Percentiles rank a stretch among this genome's conserved stretches.
Conservation (phyloP, 106 monocot genomes). For the Dendrobium nobile region DNA sequence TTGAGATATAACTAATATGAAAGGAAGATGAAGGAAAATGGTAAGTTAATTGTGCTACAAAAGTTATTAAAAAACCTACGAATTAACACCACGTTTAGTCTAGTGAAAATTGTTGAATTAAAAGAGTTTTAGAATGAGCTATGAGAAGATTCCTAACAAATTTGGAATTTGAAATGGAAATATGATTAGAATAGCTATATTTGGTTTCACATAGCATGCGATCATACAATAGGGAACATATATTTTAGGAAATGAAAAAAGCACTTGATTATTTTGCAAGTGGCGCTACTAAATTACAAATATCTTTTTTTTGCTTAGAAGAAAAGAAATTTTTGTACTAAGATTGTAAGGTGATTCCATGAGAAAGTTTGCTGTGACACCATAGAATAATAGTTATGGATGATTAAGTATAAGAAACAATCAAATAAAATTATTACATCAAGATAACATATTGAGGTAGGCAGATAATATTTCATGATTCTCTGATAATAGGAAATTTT, state of each 20-base stretch:
- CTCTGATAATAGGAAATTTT: not conserved
- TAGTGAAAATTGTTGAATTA: too few species aligned
- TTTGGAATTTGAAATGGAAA: too few species aligned
- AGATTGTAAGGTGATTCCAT: not conserved
- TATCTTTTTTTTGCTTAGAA: not conserved
- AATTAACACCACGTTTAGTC: not conserved
- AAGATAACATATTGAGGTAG: not conserved
- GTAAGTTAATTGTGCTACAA: not conserved
- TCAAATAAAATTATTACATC: not conserved
- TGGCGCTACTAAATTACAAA: not conserved
- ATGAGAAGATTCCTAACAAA: too few species aligned
- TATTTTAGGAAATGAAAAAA: too few species aligned
- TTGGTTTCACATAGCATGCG: too few species aligned
- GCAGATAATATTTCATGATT: not conserved
- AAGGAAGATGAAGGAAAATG: not conserved
- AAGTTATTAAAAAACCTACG: not conserved
- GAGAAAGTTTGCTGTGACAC: not conserved
- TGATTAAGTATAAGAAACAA: not conserved
- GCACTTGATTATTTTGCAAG: not conserved
- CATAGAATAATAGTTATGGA: not conserved
- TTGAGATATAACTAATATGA: not conserved
- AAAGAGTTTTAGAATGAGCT: too few species aligned
- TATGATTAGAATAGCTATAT: too few species aligned
- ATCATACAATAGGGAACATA: too few species aligned
- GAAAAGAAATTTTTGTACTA: not conserved